Evolutionary conservation across 768 basidiomycete genomes (phyloP).

Genomic region (Termitomyces sp.): DNA sequence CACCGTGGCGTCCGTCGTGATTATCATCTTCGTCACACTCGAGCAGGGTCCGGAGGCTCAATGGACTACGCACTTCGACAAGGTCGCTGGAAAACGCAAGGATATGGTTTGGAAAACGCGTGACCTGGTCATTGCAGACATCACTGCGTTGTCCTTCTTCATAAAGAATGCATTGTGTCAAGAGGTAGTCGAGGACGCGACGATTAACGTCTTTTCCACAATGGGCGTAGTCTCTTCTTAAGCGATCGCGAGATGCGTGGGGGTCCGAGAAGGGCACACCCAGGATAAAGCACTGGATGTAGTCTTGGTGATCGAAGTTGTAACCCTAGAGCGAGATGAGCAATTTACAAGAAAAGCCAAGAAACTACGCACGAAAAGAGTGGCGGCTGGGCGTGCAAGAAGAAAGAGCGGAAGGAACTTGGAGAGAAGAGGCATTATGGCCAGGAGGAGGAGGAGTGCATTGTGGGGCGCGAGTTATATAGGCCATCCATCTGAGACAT

Average conservation of each 20-base stretch:
- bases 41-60: conserved; percentile 9
- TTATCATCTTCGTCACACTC: conserved; percentile 9
- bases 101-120: conserved; percentile 10
- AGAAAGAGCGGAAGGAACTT: conserved; percentile 11
- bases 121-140: conserved; percentile 9
- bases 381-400: conserved; percentile 3
- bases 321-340: conserved; percentile 2
- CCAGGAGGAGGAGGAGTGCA: not conserved
- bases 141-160: conserved; percentile 3
- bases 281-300: conserved; percentile 11
- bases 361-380: conserved; percentile 3
- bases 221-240: conserved; percentile 8
- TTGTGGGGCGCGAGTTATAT: conserved; percentile 4
- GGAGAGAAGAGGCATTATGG: conserved; percentile 3
- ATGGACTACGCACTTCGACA: not conserved
- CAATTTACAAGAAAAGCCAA: not conserved
- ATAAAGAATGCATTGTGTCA: conserved; percentile 13
- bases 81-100: conserved; percentile 9
- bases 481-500: conserved; percentile 8
- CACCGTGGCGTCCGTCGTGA: too few species aligned
- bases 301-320: not conserved
- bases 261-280: conserved; percentile 11
- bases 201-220: conserved; percentile 12
- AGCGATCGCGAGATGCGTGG: conserved; percentile 2
- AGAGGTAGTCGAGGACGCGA: conserved; percentile 12